Base-by-base conservation (phyloP, 208 protist genomes). In the Borovskyia barvae region DNA sequence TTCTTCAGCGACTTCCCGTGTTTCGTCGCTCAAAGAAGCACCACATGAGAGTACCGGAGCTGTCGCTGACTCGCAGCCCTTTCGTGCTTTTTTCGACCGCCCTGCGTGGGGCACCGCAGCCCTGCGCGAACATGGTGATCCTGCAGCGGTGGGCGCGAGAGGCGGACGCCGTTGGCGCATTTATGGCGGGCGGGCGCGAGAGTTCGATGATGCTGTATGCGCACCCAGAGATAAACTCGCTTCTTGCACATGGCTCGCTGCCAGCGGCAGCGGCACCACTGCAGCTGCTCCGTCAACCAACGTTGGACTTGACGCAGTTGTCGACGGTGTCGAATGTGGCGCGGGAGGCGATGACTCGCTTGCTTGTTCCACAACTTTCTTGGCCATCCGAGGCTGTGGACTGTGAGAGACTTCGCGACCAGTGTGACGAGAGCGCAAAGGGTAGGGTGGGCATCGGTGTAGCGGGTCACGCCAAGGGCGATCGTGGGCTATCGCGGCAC, bases 51-150 rank as follows among this genome's bases (percentile, higher is more conserved):
- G 36, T 80, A 3, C 63, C 84, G 42, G 20, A 72, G 59, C 66
- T 82, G 51, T 42, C 41, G 42, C 53, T 84, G 45, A 17, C 66
- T 43, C 8, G 29, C 28, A 30, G 47, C 8, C 63, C 60, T 37
- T 68, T n/a, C 57, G 70, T 78, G 17, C 61, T 72, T 36, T 50
- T 53, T 9, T 26, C 30, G 22, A 24, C 20, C 28, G 60, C 56
- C 24, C 45, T 61, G 32, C 45, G 42, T 8, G 47, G 52, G 2
- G 62, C 62, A 1, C 77, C 70, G 39, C 55, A 29, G 24, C 63
- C 47, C 11, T 82, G 73, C 46, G 67, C 70, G 5, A 85, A 72
- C 39, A 47, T 72, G 19, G 40, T 50, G n/a, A 45, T 84, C 63
- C 30, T 76, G 33, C 79, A 90, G 20, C 45, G 61, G 24, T 64